Evolutionary conservation across 1,139 yeast genomes (phyloP).

Genomic region (Yamadazyma trypodendri): DNA sequence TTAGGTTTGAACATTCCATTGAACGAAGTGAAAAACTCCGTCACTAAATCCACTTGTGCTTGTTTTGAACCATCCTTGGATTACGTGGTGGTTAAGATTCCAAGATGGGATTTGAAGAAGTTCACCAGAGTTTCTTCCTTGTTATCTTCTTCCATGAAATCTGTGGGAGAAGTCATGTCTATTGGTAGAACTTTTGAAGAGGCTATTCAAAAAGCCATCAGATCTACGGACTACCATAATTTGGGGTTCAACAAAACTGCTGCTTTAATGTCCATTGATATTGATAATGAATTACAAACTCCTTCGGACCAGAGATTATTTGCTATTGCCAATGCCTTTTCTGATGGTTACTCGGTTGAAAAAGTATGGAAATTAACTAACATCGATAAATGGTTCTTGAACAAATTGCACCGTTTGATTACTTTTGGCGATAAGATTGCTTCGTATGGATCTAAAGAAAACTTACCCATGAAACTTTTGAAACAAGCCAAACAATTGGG

Average conservation of each 20-base stretch:
- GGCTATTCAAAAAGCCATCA: slow-evolving; percentile 95
- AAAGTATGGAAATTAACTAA: slow-evolving; percentile 89
- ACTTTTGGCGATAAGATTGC: slow-evolving; percentile 64
- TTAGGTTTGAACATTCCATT: slow-evolving; percentile 91
- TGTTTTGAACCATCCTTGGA: slow-evolving; percentile 98
- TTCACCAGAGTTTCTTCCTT: slow-evolving; percentile 89
- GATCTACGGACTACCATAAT: slow-evolving; percentile 94
- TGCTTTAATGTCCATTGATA: slow-evolving; percentile 83
- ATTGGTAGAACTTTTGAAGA: slow-evolving; percentile 98
- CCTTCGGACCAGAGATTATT: slow-evolving; percentile 96
- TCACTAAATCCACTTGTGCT: slow-evolving; percentile 92
- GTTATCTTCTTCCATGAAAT: slow-evolving; percentile 93
- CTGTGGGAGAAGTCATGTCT: slow-evolving; percentile 99
- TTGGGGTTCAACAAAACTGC: slow-evolving; percentile 89
- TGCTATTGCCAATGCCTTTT: slow-evolving; percentile 91
- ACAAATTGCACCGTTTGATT: slow-evolving; percentile 75
- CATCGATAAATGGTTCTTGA: slow-evolving; percentile 96
- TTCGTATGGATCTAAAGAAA: slow-evolving; percentile 57
- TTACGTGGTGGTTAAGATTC: slow-evolving; percentile 96
- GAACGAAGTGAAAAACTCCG: slow-evolving; percentile 89
- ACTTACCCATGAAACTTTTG: slow-evolving; percentile 58
- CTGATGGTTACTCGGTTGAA: slow-evolving; percentile 86
- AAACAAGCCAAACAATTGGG: slow-evolving; percentile 96
- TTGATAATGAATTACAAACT: slow-evolving; percentile 86
- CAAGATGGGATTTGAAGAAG: slow-evolving; percentile 98